Conservation (phyloP, 1,284 basidiomycete species). For the Rhodofomes roseus region DNA sequence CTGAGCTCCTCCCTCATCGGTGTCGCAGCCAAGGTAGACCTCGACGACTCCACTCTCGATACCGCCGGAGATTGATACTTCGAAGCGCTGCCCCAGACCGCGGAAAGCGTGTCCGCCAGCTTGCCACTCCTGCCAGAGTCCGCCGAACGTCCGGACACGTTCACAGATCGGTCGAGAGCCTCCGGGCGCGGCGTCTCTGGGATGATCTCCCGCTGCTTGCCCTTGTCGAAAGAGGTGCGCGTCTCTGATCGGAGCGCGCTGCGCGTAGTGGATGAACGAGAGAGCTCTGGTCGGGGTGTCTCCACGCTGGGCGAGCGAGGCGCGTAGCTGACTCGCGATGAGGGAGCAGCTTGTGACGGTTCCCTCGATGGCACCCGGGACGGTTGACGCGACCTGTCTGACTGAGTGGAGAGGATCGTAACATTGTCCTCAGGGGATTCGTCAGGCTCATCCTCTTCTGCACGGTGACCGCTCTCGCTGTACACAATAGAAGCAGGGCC, state of each 20-base stretch:
- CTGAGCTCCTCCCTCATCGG: slow-evolving; percentile 20
- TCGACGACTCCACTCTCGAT: slow-evolving; percentile 16
- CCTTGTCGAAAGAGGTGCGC: slow-evolving; percentile 18
- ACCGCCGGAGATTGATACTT: slow-evolving; percentile 19
- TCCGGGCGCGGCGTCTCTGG: slow-evolving; percentile 13
- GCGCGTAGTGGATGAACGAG: slow-evolving; percentile 16
- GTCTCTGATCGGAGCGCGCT: slow-evolving; percentile 11
- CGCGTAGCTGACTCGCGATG: slow-evolving; percentile 15
- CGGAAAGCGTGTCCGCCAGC: slow-evolving; percentile 28
- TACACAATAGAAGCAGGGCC: slow-evolving; percentile 77
- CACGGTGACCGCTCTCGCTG: slow-evolving; percentile 70
- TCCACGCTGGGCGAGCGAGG: slow-evolving; percentile 16
- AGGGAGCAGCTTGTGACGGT: slow-evolving; percentile 7
- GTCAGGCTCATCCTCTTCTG: slow-evolving; percentile 61
- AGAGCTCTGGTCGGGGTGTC: slow-evolving; percentile 14
- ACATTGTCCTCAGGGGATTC: slow-evolving; percentile 29
- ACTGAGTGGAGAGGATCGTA: slow-evolving; percentile 20
- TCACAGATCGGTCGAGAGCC: slow-evolving; percentile 24
- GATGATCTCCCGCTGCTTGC: slow-evolving; percentile 24
- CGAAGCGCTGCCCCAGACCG: slow-evolving; percentile 29
- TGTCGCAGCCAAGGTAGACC: neutral
- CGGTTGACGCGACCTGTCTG: slow-evolving; percentile 19
- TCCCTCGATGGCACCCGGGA: slow-evolving; percentile 30
- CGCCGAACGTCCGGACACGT: slow-evolving; percentile 25
- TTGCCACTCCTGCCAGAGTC: slow-evolving; percentile 30